A percentile compares a stretch with the other conserved stretches of the same genome.
Conservation (phyloP, 352 stramenopile species). For the Phytophthora vignae region DNA sequence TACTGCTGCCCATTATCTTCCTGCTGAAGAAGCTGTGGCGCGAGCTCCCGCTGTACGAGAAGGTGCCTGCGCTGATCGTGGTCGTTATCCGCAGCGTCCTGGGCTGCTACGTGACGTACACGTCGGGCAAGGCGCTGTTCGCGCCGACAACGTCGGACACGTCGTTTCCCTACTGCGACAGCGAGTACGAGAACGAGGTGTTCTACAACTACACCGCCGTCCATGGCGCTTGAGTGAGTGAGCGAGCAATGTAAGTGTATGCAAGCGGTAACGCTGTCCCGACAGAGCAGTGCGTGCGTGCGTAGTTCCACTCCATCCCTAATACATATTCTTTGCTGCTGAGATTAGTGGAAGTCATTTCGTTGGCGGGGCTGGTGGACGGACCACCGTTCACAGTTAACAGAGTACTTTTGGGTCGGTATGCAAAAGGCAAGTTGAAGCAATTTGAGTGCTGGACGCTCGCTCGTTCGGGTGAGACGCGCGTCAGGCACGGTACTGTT, state of each 20-base stretch:
- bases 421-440: neutral
- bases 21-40: constrained; percentile 41
- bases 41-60: constrained; percentile 28
- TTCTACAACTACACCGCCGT: constrained; percentile 5
- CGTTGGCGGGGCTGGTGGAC: neutral
- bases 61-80: constrained; percentile 24
- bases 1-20: constrained; percentile 50
- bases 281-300: neutral
- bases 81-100: constrained; percentile 6
- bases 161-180: constrained; percentile 7
- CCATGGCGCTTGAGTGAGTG: neutral
- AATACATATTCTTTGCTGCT: neutral
- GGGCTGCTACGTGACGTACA: constrained; percentile 8
- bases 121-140: constrained; percentile 5
- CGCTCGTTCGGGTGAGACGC: too few species aligned
- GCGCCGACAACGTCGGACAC: constrained; percentile 1
- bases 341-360: neutral
- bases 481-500: neutral
- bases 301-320: neutral
- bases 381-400: too few species aligned
- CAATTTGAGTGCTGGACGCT: too few species aligned
- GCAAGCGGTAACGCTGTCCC: neutral
- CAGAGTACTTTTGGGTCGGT: too few species aligned
- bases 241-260: too few species aligned
- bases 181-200: constrained; percentile 1